Evolutionary conservation across 2,329 filamentous ascomycete genomes (phyloP).

Genomic region (Pezicula radicicola): DNA sequence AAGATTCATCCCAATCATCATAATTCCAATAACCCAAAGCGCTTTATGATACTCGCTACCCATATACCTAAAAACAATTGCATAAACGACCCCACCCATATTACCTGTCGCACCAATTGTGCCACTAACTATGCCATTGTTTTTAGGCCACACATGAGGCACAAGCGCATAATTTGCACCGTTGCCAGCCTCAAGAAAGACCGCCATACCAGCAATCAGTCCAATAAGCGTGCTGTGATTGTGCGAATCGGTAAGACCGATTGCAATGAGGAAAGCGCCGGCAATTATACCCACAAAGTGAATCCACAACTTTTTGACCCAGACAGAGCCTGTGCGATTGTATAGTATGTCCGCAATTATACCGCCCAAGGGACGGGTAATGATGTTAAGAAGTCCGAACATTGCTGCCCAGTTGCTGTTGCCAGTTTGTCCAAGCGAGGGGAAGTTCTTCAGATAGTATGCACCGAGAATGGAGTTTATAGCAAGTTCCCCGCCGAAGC

Average conservation of each 20-base stretch:
- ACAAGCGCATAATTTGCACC: slow-evolving; percentile 56
- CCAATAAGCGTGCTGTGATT: slow-evolving; percentile 67
- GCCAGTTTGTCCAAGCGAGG: slow-evolving; percentile 50
- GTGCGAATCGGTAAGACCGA: slow-evolving; percentile 62
- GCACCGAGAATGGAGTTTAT: slow-evolving; percentile 57
- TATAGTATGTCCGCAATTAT: slow-evolving; percentile 42
- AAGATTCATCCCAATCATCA: slow-evolving; percentile 67
- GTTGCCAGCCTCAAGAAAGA: slow-evolving; percentile 77
- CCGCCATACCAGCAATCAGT: slow-evolving; percentile 70
- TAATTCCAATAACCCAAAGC: slow-evolving; percentile 77
- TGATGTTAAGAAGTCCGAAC: slow-evolving; percentile 72
- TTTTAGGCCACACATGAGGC: slow-evolving; percentile 61
- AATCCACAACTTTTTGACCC: slow-evolving; percentile 63
- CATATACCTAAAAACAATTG: slow-evolving; percentile 75
- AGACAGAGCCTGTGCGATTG: slow-evolving; percentile 40
- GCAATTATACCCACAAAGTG: slow-evolving; percentile 52
- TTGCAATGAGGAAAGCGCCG: slow-evolving; percentile 57
- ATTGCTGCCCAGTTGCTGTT: slow-evolving; percentile 65
- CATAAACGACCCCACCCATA: slow-evolving; percentile 77
- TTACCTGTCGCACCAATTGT: slow-evolving; percentile 77
- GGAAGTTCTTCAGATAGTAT: slow-evolving; percentile 60
- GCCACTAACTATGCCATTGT: slow-evolving; percentile 59
- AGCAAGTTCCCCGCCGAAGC: slow-evolving; percentile 62
- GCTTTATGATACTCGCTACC: slow-evolving; percentile 63
- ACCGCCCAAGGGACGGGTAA: slow-evolving; percentile 65